Base-by-base conservation (phyloP, 805 yeast genomes). In the Starmerella gropengiesseri region DNA sequence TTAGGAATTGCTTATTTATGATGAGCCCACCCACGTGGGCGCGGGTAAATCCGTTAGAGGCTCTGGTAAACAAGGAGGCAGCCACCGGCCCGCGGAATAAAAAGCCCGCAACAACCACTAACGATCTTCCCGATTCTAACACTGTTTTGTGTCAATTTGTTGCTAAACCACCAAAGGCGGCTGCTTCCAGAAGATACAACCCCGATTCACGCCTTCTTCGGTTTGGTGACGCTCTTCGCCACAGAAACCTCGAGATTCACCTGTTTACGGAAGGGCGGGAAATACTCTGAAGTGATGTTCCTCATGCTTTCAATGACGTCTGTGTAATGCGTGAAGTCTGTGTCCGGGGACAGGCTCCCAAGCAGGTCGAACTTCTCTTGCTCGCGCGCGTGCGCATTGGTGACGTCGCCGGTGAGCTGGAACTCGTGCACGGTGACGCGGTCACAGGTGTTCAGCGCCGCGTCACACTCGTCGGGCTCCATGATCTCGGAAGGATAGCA, bases 381-480 rank as follows among this genome's bases (percentile, higher is more conserved):
- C 36, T 45, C 48, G 23, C 16, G 17, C 19, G 14, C 16, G 17
- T 45, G 45, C 11, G 8, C 7, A 25, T 22, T 34, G 17, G 50
- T 47, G n/a, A 37, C 30, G 5, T 18, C 40, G 12, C 29, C 18
- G 16, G 48, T 41, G n/a, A 12, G 31, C 16, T 37, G 16, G 37
- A 16, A 47, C 7, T 38, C 37, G 4, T 27, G 17, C 6, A 47
- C 25, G 18, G 41, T 31, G 31, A 28, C 12, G 12, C 12, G 33
- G 41, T 48, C 45, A 36, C 52, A 48, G 3, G 49, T 48, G 9
- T 40, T 44, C 23, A 26, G 34, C 16, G 12, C 4, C 17, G 29
- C 20, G 11, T 30, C 16, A 16, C 48, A 44, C 20, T 37, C 38
- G 16, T 34, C 43, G n/a, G 31, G 37, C 8, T 25, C 22, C 11